Evolutionary conservation across 257 asterid genomes (phyloP), one percentile per base, ranked within the genome.

Genomic region (Euphrasia confusa): DNA sequence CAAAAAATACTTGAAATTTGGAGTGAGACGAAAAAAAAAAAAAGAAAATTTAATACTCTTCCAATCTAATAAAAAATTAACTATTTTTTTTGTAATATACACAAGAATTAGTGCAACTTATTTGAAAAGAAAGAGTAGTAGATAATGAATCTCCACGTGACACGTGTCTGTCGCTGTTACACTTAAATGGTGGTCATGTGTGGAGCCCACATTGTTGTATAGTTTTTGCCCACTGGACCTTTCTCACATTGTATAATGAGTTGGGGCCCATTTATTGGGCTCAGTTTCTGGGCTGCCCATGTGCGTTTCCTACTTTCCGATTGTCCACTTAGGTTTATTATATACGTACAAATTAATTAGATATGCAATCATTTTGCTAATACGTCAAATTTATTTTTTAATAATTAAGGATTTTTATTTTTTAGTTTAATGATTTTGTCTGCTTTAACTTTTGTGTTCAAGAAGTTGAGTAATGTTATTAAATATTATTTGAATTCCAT

Each of bases 91-190:
- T 21, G 24, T 21, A 21, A 21, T 21, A 0, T 21, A 21, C 24
- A 21, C 0, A 21, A 21, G 0, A 21, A 21, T 0, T 21, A 21
- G 0, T 21, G 24, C 24, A 21, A 21, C 24, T 21, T 21, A 21
- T 21, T 21, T 21, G n/a, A n/a, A n/a, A n/a, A 21, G 24, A 21
- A 30, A 30, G 5, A 3, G 7, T 35, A 2, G 40, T 5, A 5
- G 39, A 33, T 33, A 33, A 33, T 33, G 5, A 4, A 33, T 5
- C 33, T 30, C 8, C 39, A 6, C 39, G 1, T 4, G 17, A 67
- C 81, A 77, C 78, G 73, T 77, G 81, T 42, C 53, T 62, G 72
- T 75, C 78, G 69, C 75, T 56, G 50, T 53, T 9, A n/a, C 15
- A 49, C 10, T 48, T 55, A 53, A 26, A 58, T 54, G 69, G 71